phyloP scores from a whole-genome alignment of 331 rosid genomes.

The Pyrus hybrid region DNA sequence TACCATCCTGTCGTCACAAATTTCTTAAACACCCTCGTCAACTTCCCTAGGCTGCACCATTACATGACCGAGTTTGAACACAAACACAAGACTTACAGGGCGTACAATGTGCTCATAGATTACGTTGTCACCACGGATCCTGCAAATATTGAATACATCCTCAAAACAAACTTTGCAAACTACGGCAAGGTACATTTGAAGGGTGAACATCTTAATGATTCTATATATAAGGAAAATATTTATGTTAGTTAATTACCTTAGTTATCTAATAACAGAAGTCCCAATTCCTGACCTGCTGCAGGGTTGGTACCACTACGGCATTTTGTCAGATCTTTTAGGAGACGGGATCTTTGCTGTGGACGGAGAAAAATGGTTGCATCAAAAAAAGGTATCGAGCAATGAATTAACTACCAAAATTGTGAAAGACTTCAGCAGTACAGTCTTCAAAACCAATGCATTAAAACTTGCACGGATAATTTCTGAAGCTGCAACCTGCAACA shows the following conservation, averaged over 20 bases:
- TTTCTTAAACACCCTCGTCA: slow-evolving; percentile 10
- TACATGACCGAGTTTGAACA: slow-evolving; percentile 32
- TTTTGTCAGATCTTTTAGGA: too few species aligned
- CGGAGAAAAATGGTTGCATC: slow-evolving; percentile 6
- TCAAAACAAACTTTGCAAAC: too few species aligned
- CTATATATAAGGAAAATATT: too few species aligned
- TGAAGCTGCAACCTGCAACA: background rate
- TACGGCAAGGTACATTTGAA: too few species aligned
- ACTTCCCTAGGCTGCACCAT: slow-evolving; percentile 26
- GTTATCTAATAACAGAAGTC: too few species aligned
- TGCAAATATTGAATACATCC: background rate
- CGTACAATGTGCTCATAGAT: slow-evolving; percentile 18
- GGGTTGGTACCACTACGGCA: slow-evolving; percentile 6
- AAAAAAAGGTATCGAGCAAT: slow-evolving; percentile 9
- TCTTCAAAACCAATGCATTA: slow-evolving; percentile 4
- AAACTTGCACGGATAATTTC: slow-evolving; percentile 1
- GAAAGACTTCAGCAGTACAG: slow-evolving; percentile 6
- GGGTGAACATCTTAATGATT: background rate
- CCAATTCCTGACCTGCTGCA: background rate
- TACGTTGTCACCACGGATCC: slow-evolving; percentile 43
- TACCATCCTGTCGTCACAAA: slow-evolving; percentile 32
- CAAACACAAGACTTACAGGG: slow-evolving; percentile 22
- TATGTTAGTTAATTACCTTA: too few species aligned
- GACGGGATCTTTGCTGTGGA: slow-evolving; percentile 11
- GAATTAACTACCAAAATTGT: slow-evolving; percentile 6